A percentile compares a stretch with the other conserved stretches of the same genome.
These are phyloP conservation scores for Forsythia viridissima DNA, from an alignment of 257 asterid genomes.

Conservation along the genomic window DNA sequence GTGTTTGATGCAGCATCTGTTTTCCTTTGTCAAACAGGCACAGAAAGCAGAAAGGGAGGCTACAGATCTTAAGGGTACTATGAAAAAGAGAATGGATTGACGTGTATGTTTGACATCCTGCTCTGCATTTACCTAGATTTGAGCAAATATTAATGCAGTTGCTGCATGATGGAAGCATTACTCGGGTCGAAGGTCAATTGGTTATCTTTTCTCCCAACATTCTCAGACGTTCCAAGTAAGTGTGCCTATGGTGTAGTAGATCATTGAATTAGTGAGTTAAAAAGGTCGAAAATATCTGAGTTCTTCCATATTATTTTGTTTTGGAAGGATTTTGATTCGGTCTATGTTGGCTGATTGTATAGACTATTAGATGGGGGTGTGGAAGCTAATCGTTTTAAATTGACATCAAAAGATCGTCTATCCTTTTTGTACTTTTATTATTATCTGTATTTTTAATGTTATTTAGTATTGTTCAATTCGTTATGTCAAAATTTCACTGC, in stretches of 20 bases:
- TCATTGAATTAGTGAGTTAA: neutral
- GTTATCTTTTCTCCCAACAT: neutral
- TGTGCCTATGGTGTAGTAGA: too few species aligned
- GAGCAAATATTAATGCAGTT: too few species aligned
- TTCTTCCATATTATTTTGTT: slow-evolving; percentile 14
- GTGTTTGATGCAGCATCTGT: neutral
- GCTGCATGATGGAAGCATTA: too few species aligned
- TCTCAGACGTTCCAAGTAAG: neutral
- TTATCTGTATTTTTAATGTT: too few species aligned
- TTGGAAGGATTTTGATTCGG: slow-evolving; percentile 5
- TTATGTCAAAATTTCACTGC: too few species aligned
- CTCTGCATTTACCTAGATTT: neutral
- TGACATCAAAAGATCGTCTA: too few species aligned
- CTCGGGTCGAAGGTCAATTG: slow-evolving; percentile 1
- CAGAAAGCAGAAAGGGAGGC: slow-evolving; percentile 86
- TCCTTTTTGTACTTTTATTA: too few species aligned
- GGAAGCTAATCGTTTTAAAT: neutral
- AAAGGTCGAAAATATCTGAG: neutral
- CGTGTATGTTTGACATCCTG: slow-evolving; percentile 4
- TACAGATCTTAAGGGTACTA: slow-evolving; percentile 80
- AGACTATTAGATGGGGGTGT: neutral
- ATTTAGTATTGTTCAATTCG: too few species aligned
- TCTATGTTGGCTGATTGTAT: neutral
- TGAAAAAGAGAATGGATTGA: slow-evolving; percentile 92
- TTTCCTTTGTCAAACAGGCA: slow-evolving; percentile 49